Base-by-base conservation (phyloP, 2,329 filamentous ascomycete species). In the Pseudocercospora eumusae region DNA sequence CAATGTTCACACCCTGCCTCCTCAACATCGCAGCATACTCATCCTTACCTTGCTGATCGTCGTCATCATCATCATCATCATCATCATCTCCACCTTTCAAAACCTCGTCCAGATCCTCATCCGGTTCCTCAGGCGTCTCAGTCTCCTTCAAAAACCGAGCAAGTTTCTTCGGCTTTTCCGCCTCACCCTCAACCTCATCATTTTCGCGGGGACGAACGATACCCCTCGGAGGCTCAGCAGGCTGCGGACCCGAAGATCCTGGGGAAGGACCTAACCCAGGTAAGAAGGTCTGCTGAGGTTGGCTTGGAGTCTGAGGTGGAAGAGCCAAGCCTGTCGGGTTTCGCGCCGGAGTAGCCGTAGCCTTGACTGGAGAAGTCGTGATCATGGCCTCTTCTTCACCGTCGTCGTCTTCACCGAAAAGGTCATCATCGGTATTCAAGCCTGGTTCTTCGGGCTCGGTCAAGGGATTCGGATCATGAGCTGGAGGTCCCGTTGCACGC, bases 321-420 rank as follows among this genome's bases (percentile, higher is more conserved):
- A 25, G 47, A n/a, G 21, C 21, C 1, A 28, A 15, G 10, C 11
- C 47, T 0, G 47, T 25, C 7, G 47, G 47, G 21, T 15, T 18
- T n/a, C 33, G 33, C 11, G 45, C 23, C n/a, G 45, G 2, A 28
- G 47, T 8, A n/a, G 25, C 47, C 15, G 4, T 9, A 28, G 47
- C 21, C 47, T 28, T 21, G 23, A 15, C 10, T 18, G 25, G 47
- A 31, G 47, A 25, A n/a, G 25, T 25, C 7, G 21, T n/a, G 23
- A 25, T 13, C 23, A 11, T 25, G 23, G 7, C 10, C 3, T 52
- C 47, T 23, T 31, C 47, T 6, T 47, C 44, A 47, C 15, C 44
- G 15, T 47, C 44, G 18, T 5, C 44, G 15, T 52, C 47, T n/a
- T 54, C 52, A 5, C 52, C 52, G 28, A 54, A 54, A n/a, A 54